phyloP scores from a whole-genome alignment of 2,329 filamentous ascomycete species.

The Epichloe baconii region DNA sequence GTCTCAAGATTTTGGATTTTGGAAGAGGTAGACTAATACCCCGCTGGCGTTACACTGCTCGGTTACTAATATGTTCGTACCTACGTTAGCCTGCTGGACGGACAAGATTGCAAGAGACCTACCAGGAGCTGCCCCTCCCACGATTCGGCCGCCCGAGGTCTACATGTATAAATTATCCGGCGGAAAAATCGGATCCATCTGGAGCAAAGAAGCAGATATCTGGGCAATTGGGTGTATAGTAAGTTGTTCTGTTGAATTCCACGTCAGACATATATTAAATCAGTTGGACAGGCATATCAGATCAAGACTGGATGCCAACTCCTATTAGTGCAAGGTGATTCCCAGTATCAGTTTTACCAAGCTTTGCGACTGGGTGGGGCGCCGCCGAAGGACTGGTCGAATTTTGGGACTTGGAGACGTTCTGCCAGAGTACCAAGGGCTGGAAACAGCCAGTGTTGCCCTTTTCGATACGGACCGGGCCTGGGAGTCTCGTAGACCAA shows the following conservation, averaged over 20 bases:
- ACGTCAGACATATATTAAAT: background rate
- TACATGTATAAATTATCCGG: background rate
- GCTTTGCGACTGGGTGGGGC: background rate
- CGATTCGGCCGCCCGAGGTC: background rate
- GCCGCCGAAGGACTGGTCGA: background rate
- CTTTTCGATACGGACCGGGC: no score
- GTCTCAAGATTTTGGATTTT: background rate
- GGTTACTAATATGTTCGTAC: no score
- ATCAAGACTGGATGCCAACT: background rate
- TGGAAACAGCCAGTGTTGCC: no score
- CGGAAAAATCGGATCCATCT: background rate
- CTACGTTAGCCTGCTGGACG: background rate
- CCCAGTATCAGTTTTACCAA: background rate
- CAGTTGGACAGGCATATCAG: background rate
- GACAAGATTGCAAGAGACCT: background rate
- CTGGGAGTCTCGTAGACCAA: no score
- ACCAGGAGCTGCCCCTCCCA: background rate
- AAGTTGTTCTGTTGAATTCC: background rate
- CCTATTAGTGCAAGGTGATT: background rate
- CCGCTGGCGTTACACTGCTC: no score
- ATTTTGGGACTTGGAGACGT: background rate
- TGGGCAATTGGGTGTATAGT: constrained; percentile 1
- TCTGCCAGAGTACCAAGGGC: background rate
- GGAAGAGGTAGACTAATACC: background rate
- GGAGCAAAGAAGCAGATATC: background rate